Evolutionary conservation across 306 rosid species (phyloP), one percentile per base, ranked within the genome.

Genomic region (Acacia melanoxylon): DNA sequence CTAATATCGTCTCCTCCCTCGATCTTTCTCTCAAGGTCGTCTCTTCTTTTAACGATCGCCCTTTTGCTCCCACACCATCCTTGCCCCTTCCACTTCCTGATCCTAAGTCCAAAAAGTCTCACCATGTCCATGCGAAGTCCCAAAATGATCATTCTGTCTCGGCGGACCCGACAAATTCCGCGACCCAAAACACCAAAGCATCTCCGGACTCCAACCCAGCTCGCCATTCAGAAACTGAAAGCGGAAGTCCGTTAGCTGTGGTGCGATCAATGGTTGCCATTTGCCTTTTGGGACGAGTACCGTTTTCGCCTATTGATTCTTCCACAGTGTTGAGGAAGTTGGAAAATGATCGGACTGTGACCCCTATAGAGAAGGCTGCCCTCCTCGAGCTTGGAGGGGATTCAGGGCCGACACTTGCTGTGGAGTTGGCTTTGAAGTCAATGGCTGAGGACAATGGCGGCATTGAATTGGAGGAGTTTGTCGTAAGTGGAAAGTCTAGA

Each of bases 351-450:
- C 92, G 85, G 78, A 80, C 78, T 1, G 90, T 89, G 5, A 89
- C 93, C 9, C 72, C 84, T 2, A 67, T 76, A 3, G 98, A 93
- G 79, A 95, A 83, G 87, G 91, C 91, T 19, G 92, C 97, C 6
- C 88, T 95, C 84, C 86, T 86, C 12, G 98, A 95, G 75, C 59
- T 93, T 48, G 97, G 98, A 2, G 98, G 98, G 14, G 98, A 92
- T 75, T 90, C 91, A 4, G 98, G 98, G 61, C 81, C 93, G 3
- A 92, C 89, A 8, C 81, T 91, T 62, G 98, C 98, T 15, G 98
- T 95, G 69, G 99, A 95, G 86, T 87, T 90, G 90, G 99, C 99
- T 41, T 84, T 95, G 91, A 86, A 94, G 85, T 92, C 99, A n/a
- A 92, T 95, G 92, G 91, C 87, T 6, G 94, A 92, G 74, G 98